phyloP scores from a whole-genome alignment of 2,329 filamentous ascomycete genomes.

The Fusarium sp. region DNA sequence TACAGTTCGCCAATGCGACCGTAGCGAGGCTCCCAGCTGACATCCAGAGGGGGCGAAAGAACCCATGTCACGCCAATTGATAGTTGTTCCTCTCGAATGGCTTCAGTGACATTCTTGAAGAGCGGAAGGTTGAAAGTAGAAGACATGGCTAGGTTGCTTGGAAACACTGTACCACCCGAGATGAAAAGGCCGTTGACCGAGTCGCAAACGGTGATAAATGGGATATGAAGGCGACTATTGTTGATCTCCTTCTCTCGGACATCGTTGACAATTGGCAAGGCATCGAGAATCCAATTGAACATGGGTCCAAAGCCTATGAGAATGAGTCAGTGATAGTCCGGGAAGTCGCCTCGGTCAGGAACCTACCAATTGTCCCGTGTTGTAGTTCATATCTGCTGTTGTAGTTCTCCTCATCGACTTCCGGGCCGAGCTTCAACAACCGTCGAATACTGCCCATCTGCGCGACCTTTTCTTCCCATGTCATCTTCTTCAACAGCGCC shows the following conservation, averaged over 20 bases:
- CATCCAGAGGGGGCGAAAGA: constrained; percentile 53
- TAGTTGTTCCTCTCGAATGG: constrained; percentile 53
- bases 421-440: constrained; percentile 22
- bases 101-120: constrained; percentile 48
- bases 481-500: constrained; percentile 37
- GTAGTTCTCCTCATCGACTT: constrained; percentile 37
- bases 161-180: constrained; percentile 53
- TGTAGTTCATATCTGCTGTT: constrained; percentile 34
- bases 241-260: constrained; percentile 40
- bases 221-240: constrained; percentile 33
- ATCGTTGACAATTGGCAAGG: constrained; percentile 48
- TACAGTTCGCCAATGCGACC: constrained; percentile 42
- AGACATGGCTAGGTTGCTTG: constrained; percentile 51
- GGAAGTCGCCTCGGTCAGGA: rapidly evolving
- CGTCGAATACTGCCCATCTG: constrained; percentile 43
- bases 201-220: constrained; percentile 40
- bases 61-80: constrained; percentile 54
- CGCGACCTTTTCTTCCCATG: constrained; percentile 42
- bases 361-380: constrained; percentile 42
- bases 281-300: constrained; percentile 50
- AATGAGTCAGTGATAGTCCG: background rate
- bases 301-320: constrained; percentile 48
- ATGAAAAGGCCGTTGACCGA: constrained; percentile 53
- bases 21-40: constrained; percentile 53
- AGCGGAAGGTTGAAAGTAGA: constrained; percentile 52